Conservation (phyloP, 306 rosid species). For the Calophaca sinica region DNA sequence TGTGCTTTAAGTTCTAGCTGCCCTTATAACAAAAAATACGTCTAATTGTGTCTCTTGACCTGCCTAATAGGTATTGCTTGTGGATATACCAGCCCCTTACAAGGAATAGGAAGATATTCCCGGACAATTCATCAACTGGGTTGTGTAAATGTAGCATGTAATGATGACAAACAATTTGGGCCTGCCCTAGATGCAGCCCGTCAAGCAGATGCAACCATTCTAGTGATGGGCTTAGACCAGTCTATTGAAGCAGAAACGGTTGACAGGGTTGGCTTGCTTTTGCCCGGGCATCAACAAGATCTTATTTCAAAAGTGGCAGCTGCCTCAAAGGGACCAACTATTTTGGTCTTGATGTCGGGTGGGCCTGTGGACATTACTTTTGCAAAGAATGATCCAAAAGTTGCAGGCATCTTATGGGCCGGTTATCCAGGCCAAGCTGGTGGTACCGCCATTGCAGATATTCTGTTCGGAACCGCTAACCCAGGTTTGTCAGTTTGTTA, state of each 20-base stretch:
- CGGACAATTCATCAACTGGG: constrained; percentile 61
- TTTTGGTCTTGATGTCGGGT: constrained; percentile 85
- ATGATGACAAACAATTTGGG: constrained; percentile 52
- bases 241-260: constrained; percentile 79
- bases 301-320: constrained; percentile 76
- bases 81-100: constrained; percentile 72
- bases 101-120: constrained; percentile 74
- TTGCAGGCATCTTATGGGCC: constrained; percentile 73
- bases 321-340: constrained; percentile 76
- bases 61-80: constrained; percentile 71
- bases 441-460: constrained; percentile 85
- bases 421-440: constrained; percentile 97
- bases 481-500: constrained; percentile 57
- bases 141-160: constrained; percentile 67
- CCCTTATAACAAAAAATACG: no score
- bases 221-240: constrained; percentile 89
- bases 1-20: no score
- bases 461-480: constrained; percentile 65
- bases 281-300: constrained; percentile 86
- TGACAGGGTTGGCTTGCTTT: constrained; percentile 65
- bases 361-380: constrained; percentile 82
- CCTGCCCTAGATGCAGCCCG: constrained; percentile 69
- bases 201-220: constrained; percentile 69
- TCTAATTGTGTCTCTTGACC: neutral
- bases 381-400: constrained; percentile 62